Evolutionary conservation across 75 land plant genomes (phyloP).

Genomic region (Sequoiadendron giganteum): DNA sequence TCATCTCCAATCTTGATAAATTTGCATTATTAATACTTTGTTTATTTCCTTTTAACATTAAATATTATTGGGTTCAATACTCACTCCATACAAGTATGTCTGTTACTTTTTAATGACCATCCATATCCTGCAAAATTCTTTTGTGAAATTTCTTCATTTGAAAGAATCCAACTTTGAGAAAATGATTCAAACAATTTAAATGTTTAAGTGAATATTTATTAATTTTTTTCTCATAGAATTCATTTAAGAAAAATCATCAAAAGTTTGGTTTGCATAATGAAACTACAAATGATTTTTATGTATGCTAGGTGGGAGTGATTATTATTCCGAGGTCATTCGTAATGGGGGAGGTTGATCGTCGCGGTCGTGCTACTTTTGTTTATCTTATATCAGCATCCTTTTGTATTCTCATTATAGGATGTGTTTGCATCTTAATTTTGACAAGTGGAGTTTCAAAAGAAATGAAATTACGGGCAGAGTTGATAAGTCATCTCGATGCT

Average conservation of each 20-base stretch:
- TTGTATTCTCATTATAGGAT: slow-evolving; percentile 69
- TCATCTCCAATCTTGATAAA: neutral
- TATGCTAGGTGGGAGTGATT: slow-evolving; percentile 69
- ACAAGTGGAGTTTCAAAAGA: slow-evolving; percentile 88
- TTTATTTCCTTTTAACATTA: neutral
- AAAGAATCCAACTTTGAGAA: neutral
- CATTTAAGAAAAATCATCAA: neutral
- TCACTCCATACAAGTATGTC: neutral
- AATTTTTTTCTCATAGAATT: neutral
- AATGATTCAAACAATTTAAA: neutral
- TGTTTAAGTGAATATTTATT: neutral
- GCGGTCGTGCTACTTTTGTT: slow-evolving; percentile 61
- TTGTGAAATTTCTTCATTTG: neutral
- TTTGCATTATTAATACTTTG: neutral
- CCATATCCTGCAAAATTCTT: neutral
- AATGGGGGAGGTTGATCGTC: slow-evolving; percentile 77
- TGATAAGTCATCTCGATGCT: slow-evolving; percentile 86
- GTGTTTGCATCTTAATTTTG: slow-evolving; percentile 65
- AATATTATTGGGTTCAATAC: neutral
- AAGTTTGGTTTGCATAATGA: neutral
- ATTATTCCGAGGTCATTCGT: slow-evolving; percentile 70
- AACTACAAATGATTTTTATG: slow-evolving; percentile 2
- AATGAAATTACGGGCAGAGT: slow-evolving; percentile 81
- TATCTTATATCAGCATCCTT: slow-evolving; percentile 70
- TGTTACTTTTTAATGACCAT: neutral